phyloP scores from a whole-genome alignment of 352 stramenopile species.

The Phytophthora constricta region DNA sequence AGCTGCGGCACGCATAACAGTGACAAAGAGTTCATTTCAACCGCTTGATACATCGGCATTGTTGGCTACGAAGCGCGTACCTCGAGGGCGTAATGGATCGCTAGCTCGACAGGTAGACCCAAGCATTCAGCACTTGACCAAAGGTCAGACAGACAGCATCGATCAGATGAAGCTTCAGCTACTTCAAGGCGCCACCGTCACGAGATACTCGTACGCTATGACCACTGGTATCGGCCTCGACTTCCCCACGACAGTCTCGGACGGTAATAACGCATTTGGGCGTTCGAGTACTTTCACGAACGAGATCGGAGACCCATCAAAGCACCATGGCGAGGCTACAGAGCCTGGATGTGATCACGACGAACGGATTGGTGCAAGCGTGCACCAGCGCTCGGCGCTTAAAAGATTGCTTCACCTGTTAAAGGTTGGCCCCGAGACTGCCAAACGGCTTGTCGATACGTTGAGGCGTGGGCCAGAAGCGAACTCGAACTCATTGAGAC shows the following conservation, averaged over 20 bases:
- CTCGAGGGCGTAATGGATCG: conserved; percentile 60
- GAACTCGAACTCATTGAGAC: background rate
- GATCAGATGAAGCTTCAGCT: conserved; percentile 72
- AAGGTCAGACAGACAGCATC: conserved; percentile 74
- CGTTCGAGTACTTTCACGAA: conserved; percentile 79
- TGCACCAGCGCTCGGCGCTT: conserved; percentile 70
- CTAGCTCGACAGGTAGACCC: conserved; percentile 51
- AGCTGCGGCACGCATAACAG: conserved; percentile 25
- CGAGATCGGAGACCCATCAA: conserved; percentile 66
- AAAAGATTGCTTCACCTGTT: conserved; percentile 44
- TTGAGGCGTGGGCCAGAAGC: conserved; percentile 17
- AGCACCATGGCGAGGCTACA: conserved; percentile 72
- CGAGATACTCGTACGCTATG: conserved; percentile 75
- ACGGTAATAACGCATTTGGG: conserved; percentile 65
- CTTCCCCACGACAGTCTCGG: conserved; percentile 58
- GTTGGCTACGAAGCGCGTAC: conserved; percentile 42
- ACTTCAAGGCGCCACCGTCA: conserved; percentile 51
- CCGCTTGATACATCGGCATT: conserved; percentile 42
- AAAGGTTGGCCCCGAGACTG: conserved; percentile 19
- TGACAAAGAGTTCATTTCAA: conserved; percentile 49
- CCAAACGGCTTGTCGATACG: conserved; percentile 35
- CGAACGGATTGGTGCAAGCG: conserved; percentile 56
- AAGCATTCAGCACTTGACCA: conserved; percentile 64
- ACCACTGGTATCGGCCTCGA: conserved; percentile 61
- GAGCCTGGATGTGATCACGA: conserved; percentile 61